Evolutionary conservation across 2,329 filamentous ascomycete species (phyloP).

Genomic region (Myriosclerotinia scirpicola): DNA sequence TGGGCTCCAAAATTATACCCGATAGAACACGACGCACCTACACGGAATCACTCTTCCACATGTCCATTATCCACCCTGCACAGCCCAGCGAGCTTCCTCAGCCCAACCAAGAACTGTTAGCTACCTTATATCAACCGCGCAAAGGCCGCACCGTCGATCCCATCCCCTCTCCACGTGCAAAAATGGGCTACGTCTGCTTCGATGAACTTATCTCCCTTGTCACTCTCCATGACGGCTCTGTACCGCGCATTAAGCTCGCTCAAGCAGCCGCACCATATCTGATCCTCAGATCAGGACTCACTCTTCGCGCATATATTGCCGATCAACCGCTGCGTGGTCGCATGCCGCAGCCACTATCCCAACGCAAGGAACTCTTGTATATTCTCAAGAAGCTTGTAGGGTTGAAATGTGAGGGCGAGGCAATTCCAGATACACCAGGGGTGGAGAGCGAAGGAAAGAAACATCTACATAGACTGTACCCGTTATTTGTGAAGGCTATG

Average conservation of each 20-base stretch:
- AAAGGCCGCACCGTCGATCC: slow-evolving; percentile 72
- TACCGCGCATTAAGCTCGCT: slow-evolving; percentile 53
- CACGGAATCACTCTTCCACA: slow-evolving; percentile 73
- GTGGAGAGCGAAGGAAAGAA: slow-evolving; percentile 62
- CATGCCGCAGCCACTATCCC: slow-evolving; percentile 83
- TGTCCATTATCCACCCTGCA: slow-evolving; percentile 72
- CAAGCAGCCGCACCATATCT: slow-evolving; percentile 76
- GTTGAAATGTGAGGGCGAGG: slow-evolving; percentile 67
- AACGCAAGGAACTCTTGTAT: slow-evolving; percentile 75
- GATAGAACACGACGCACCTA: slow-evolving; percentile 69
- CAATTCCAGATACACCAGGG: slow-evolving; percentile 59
- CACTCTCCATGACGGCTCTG: slow-evolving; percentile 48
- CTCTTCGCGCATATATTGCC: slow-evolving; percentile 80
- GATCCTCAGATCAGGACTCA: slow-evolving; percentile 76
- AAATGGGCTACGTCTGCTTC: slow-evolving; percentile 78
- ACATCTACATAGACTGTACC: slow-evolving; percentile 79
- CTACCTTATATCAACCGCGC: slow-evolving; percentile 62
- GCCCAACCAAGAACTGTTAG: slow-evolving; percentile 54
- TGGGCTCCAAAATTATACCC: slow-evolving; percentile 65
- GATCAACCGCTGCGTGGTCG: slow-evolving; percentile 87
- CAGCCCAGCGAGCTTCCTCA: slow-evolving; percentile 60
- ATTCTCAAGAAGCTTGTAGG: slow-evolving; percentile 65
- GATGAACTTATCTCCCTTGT: slow-evolving; percentile 75
- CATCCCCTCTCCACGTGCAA: slow-evolving; percentile 60
- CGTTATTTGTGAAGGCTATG: slow-evolving; percentile 67